These are phyloP conservation scores for Coemansia furcata DNA, from an alignment of 192 early-diverging fungal genomes.

Conservation along the genomic window DNA sequence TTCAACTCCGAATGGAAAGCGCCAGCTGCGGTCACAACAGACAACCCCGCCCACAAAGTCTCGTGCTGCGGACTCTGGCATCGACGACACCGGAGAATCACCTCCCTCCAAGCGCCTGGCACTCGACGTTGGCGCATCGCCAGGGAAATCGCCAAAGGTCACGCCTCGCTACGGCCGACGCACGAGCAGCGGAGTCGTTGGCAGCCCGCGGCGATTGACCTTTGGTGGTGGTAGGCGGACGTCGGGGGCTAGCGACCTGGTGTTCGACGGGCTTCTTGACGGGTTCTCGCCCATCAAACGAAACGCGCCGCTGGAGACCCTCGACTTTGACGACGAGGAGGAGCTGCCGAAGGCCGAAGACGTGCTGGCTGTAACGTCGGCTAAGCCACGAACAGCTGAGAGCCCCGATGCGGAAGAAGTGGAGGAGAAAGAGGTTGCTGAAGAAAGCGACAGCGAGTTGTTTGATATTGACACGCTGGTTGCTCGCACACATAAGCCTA, in stretches of 20 bases:
- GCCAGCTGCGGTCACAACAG: neutral
- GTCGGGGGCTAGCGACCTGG: conserved; percentile 1
- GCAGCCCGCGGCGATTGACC: neutral
- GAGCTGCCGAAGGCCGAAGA: neutral
- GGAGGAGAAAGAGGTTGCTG: neutral
- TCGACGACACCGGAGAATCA: neutral
- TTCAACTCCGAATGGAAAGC: neutral
- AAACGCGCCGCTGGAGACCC: conserved; percentile 7
- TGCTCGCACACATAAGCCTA: neutral
- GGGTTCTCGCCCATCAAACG: conserved; percentile 38
- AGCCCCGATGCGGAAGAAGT: neutral
- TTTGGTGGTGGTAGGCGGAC: conserved; percentile 1
- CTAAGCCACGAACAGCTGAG: neutral
- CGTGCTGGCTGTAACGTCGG: neutral
- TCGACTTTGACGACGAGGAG: neutral
- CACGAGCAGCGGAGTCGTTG: neutral
- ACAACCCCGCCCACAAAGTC: neutral
- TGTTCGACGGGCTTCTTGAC: conserved; percentile 33
- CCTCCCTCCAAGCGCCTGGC: neutral
- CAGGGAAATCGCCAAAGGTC: neutral
- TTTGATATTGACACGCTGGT: conserved; percentile 18
- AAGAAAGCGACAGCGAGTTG: conserved; percentile 6
- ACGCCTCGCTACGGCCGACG: conserved; percentile 25
- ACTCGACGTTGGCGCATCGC: neutral
- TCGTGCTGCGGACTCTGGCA: neutral